These are phyloP conservation scores for Heliophila coronopifolia DNA, from an alignment of 441 rosid genomes.

Conservation along the genomic window DNA sequence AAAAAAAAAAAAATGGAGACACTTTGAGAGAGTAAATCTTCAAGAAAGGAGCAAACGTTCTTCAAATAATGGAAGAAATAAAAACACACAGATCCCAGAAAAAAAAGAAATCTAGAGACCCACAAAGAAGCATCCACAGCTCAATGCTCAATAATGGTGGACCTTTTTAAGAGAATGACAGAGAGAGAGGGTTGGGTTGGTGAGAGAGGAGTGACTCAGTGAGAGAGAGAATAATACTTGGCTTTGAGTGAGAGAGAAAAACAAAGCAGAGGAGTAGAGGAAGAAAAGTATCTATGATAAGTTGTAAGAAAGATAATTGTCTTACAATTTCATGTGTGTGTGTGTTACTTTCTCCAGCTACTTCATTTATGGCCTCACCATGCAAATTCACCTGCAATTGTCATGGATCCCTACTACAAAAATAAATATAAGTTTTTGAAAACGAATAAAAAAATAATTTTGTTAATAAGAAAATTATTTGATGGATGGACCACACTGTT, in stretches of 20 bases:
- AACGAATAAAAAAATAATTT: background rate
- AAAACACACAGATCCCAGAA: slow-evolving; percentile 25
- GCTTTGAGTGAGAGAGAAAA: slow-evolving; percentile 2
- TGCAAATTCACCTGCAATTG: slow-evolving; percentile 29
- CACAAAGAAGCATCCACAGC: slow-evolving; percentile 32
- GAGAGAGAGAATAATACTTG: slow-evolving; percentile 15
- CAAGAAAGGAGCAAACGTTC: slow-evolving; percentile 23
- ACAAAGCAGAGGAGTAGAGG: too few species aligned
- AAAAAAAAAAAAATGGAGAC: slow-evolving; percentile 12
- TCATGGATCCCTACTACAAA: slow-evolving; percentile 10
- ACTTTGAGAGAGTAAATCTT: slow-evolving; percentile 13
- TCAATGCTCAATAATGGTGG: slow-evolving; percentile 32
- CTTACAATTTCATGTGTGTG: slow-evolving; percentile 32
- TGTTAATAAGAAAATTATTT: slow-evolving; percentile 5
- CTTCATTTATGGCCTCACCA: slow-evolving; percentile 27
- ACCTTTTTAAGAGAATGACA: slow-evolving; percentile 26
- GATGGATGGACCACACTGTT: slow-evolving; percentile 17
- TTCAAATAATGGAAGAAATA: slow-evolving; percentile 5
- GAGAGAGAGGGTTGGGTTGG: slow-evolving; percentile 23
- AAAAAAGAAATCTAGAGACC: slow-evolving; percentile 31
- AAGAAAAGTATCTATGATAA: slow-evolving; percentile 45
- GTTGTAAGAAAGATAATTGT: slow-evolving; percentile 33
- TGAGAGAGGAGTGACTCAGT: slow-evolving; percentile 34
- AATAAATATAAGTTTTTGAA: background rate
- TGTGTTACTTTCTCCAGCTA: slow-evolving; percentile 25